A percentile compares a stretch with the other conserved stretches of the same genome.
phyloP scores from a whole-genome alignment of 2,329 filamentous ascomycete species.

The Podosphaera xanthii region DNA sequence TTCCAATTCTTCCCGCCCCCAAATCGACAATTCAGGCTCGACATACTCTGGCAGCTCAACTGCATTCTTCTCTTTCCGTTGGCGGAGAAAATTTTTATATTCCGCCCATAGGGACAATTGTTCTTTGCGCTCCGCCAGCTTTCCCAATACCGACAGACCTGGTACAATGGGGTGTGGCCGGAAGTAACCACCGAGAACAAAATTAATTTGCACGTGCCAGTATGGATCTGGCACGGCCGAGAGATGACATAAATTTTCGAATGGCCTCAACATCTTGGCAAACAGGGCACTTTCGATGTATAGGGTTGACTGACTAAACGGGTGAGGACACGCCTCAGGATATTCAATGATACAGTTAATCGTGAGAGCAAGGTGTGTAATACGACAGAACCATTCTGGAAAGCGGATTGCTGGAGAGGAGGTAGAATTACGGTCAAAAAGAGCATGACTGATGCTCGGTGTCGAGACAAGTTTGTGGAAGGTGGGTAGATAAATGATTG shows the following conservation, averaged over 20 bases:
- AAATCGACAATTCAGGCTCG: not conserved
- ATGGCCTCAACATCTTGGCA: not conserved
- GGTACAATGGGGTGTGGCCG: not conserved
- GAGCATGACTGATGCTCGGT: not conserved
- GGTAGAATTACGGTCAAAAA: not conserved
- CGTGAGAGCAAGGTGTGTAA: not conserved
- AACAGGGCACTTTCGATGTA: not conserved
- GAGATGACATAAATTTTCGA: not conserved
- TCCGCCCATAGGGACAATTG: not conserved
- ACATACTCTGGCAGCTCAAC: not conserved
- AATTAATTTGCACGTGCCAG: not conserved
- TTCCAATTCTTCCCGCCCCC: not conserved
- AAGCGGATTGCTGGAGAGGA: not conserved
- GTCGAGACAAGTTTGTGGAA: not conserved
- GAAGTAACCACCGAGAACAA: not conserved
- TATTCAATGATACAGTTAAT: not conserved
- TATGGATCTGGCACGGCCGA: not conserved
- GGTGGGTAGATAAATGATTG: not conserved
- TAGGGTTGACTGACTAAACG: not conserved
- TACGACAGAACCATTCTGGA: not conserved
- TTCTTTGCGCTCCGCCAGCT: not conserved
- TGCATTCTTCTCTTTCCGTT: not conserved
- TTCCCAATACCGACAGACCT: not conserved
- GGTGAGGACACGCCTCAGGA: not conserved
- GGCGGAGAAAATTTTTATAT: not conserved